Conservation (phyloP, 2,329 filamentous ascomycete genomes). For the Aspergillus sp. region DNA sequence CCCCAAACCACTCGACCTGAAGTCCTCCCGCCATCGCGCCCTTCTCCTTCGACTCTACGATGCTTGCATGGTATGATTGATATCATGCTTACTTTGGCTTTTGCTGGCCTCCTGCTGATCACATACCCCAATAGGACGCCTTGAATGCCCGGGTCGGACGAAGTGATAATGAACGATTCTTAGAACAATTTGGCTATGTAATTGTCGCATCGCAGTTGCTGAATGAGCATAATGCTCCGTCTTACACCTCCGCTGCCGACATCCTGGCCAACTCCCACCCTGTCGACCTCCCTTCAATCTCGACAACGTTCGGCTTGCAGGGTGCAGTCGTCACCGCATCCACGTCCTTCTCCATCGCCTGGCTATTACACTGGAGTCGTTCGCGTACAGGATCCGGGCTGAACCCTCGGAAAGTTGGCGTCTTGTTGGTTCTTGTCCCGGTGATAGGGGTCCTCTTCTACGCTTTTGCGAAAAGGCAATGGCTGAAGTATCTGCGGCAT, state of each 20-base stretch:
- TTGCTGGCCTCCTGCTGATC: background rate
- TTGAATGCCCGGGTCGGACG: constrained; percentile 57
- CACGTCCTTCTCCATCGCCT: constrained; percentile 60
- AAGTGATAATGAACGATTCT: constrained; percentile 77
- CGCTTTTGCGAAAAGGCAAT: constrained; percentile 72
- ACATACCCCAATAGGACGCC: constrained; percentile 22
- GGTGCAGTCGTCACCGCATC: constrained; percentile 65
- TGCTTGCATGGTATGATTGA: constrained; percentile 45
- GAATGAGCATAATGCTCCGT: constrained; percentile 55
- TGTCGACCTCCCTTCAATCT: constrained; percentile 31
- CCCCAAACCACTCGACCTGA: constrained; percentile 46
- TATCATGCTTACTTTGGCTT: background rate
- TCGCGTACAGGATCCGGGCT: constrained; percentile 51
- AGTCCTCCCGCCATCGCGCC: constrained; percentile 26
- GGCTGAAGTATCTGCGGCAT: constrained; percentile 73
- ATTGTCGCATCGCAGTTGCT: constrained; percentile 89
- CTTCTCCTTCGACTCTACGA: constrained; percentile 42
- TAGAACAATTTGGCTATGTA: constrained; percentile 90
- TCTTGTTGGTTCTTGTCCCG: constrained; percentile 46
- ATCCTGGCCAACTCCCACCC: constrained; percentile 29
- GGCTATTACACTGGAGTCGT: constrained; percentile 68
- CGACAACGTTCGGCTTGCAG: constrained; percentile 55
- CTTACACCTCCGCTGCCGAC: constrained; percentile 37
- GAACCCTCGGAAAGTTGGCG: constrained; percentile 39
- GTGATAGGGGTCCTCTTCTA: constrained; percentile 61